Evolutionary conservation across 257 asterid species (phyloP).

Genomic region (Nicotiana benthamiana): DNA sequence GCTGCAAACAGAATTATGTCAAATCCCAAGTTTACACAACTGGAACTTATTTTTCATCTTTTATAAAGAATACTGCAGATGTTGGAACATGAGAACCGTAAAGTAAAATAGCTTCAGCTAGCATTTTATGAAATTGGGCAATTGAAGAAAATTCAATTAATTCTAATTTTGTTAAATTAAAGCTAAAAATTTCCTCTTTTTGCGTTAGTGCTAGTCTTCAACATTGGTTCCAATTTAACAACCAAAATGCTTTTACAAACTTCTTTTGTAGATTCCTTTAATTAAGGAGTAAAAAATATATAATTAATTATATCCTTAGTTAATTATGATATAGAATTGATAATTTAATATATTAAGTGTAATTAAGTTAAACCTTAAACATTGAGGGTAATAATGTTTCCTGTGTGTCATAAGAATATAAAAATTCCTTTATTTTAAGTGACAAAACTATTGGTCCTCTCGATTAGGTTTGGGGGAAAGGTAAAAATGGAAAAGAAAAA

Average conservation of each 20-base stretch:
- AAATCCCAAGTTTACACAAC: slow-evolving; percentile 35
- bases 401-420: no score
- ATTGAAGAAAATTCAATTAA: neutral
- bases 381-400: no score
- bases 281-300: no score
- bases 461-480: no score
- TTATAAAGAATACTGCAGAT: slow-evolving; percentile 74
- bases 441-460: no score
- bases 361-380: no score
- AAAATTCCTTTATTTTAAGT: no score
- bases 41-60: slow-evolving; percentile 88
- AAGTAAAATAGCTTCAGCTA: neutral
- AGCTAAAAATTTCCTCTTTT: neutral
- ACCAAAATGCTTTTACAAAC: neutral
- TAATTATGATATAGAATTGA: no score
- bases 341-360: no score
- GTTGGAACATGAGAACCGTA: slow-evolving; percentile 61
- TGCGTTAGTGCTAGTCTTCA: neutral
- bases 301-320: no score
- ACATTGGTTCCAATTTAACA: neutral
- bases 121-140: neutral
- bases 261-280: no score
- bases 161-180: neutral
- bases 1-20: slow-evolving; percentile 7
- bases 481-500: no score